phyloP scores from a whole-genome alignment of 1,284 basidiomycete genomes.

The Golubevia pallescens region DNA sequence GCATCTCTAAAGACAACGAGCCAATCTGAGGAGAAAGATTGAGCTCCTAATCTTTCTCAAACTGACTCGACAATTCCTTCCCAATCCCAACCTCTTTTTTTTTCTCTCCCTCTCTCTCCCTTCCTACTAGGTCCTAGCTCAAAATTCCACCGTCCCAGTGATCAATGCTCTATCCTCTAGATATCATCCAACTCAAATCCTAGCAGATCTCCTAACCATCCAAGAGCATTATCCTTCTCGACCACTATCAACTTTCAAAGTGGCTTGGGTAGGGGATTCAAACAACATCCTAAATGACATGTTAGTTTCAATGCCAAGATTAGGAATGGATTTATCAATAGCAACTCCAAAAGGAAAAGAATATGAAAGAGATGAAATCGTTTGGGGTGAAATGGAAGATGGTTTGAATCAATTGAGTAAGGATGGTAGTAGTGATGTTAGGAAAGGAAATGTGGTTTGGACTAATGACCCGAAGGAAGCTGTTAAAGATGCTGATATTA shows the following conservation, averaged over 20 bases:
- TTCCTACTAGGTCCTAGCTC: conserved; percentile 29
- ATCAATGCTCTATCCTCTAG: conserved; percentile 60
- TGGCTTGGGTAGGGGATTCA: conserved; percentile 89
- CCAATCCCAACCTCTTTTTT: not conserved
- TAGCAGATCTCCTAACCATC: conserved; percentile 45
- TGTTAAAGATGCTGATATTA: conserved; percentile 57
- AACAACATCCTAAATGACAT: conserved; percentile 98
- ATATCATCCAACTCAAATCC: conserved; percentile 62
- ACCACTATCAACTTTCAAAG: not conserved
- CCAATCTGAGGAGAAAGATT: too few species aligned
- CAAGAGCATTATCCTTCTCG: not conserved
- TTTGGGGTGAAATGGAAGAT: conserved; percentile 70
- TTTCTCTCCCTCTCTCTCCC: not conserved
- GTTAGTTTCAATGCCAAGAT: conserved; percentile 88
- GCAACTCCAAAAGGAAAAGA: conserved; percentile 74
- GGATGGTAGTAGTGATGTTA: conserved; percentile 6
- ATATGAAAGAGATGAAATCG: conserved; percentile 79
- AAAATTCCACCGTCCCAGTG: conserved; percentile 56
- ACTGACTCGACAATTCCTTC: not conserved
- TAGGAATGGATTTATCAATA: conserved; percentile 85
- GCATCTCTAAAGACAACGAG: too few species aligned
- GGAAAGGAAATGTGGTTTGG: conserved; percentile 43
- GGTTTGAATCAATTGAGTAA: conserved; percentile 26
- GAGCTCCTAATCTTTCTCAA: not conserved
- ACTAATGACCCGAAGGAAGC: conserved; percentile 44